Percentiles rank a stretch among this genome's conserved stretches.
Evolutionary conservation across 2,329 filamentous ascomycete species (phyloP).

Genomic region (Capronia americana): DNA sequence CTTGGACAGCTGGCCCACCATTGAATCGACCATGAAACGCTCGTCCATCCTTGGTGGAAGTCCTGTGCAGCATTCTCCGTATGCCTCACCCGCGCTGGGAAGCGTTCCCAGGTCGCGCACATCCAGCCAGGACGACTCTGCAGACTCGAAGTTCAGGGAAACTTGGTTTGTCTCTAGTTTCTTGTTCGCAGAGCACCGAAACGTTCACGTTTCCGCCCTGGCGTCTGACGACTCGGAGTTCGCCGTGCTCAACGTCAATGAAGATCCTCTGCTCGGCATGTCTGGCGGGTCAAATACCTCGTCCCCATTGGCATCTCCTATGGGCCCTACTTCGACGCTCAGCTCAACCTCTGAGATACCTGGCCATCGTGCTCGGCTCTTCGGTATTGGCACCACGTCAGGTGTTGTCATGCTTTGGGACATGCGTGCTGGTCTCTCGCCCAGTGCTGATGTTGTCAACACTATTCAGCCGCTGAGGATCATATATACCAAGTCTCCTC

Average conservation of each 20-base stretch:
- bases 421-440: constrained; percentile 69
- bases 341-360: constrained; percentile 69
- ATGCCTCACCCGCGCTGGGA: constrained; percentile 33
- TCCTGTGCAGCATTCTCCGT: constrained; percentile 37
- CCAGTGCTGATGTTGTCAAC: constrained; percentile 61
- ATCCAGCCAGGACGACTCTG: constrained; percentile 43
- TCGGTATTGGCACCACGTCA: constrained; percentile 79
- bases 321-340: constrained; percentile 51
- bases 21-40: constrained; percentile 38
- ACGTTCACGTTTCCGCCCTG: constrained; percentile 70
- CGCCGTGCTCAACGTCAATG: constrained; percentile 72
- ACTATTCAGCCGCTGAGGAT: constrained; percentile 74
- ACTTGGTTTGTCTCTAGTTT: constrained; percentile 72
- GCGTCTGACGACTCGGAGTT: constrained; percentile 77
- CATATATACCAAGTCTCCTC: constrained; percentile 88
- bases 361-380: constrained; percentile 79
- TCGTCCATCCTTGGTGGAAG: constrained; percentile 59
- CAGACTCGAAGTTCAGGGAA: constrained; percentile 54
- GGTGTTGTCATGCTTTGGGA: constrained; percentile 87
- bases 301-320: constrained; percentile 61
- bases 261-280: constrained; percentile 75
- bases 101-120: constrained; percentile 46
- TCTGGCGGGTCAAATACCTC: constrained; percentile 61
- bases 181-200: constrained; percentile 65
- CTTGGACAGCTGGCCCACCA: constrained; percentile 36